Evolutionary conservation across 2,329 filamentous ascomycete genomes (phyloP).

Genomic region (Thelonectria discophora): DNA sequence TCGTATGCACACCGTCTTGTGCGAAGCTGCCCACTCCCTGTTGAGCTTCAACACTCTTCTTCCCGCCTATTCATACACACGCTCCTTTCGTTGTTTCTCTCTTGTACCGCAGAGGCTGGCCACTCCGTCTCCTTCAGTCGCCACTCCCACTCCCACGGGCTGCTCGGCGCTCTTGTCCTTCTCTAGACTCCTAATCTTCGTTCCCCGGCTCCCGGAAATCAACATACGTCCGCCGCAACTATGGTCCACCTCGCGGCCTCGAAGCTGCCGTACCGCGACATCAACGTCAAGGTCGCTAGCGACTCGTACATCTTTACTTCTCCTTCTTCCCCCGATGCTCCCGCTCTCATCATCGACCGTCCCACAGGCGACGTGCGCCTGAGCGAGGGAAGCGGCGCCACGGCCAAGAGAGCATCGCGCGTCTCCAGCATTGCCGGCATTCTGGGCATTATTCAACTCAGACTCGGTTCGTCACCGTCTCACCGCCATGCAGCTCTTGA

Average conservation of each 20-base stretch:
- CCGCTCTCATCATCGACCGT: conserved; percentile 87
- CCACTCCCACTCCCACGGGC: conserved; percentile 3
- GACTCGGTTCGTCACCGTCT: conserved; percentile 73
- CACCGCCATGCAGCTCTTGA: conserved; percentile 18
- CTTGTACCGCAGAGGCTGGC: conserved; percentile 9
- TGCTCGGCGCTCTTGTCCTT: conserved; percentile 11
- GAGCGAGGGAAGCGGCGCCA: conserved; percentile 78
- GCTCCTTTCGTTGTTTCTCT: conserved; percentile 35
- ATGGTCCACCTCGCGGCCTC: conserved; percentile 52
- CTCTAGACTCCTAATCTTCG: conserved; percentile 7
- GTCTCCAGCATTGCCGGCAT: conserved; percentile 97
- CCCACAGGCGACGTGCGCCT: conserved; percentile 91
- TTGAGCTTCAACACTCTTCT: conserved; percentile 29
- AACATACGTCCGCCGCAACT: conserved; percentile 40
- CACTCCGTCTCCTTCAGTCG: conserved; percentile 2
- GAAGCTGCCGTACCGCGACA: conserved; percentile 84
- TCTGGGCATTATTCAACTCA: conserved; percentile 89
- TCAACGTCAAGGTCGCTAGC: conserved; percentile 92
- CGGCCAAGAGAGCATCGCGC: conserved; percentile 73
- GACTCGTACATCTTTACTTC: conserved; percentile 97
- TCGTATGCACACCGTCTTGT: conserved; percentile 15
- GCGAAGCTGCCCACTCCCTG: conserved; percentile 28
- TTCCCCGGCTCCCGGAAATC: conserved; percentile 27
- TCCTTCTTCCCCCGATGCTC: conserved; percentile 89
- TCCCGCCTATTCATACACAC: conserved; percentile 36